Conservation (phyloP, 306 rosid genomes). For the Corylus heterophylla region DNA sequence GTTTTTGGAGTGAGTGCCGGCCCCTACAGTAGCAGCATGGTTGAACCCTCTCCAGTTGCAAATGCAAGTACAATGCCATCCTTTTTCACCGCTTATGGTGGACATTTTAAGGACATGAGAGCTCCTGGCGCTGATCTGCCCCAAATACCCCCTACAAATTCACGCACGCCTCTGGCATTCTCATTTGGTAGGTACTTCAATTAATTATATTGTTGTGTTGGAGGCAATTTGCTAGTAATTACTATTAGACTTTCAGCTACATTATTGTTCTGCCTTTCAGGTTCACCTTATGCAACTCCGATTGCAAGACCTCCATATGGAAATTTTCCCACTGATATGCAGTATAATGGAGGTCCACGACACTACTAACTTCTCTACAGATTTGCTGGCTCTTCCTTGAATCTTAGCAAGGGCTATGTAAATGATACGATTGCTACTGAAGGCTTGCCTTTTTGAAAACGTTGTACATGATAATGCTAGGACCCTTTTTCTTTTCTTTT, state of each 20-base stretch:
- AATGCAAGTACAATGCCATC: constrained; percentile 18
- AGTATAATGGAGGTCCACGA: constrained; percentile 32
- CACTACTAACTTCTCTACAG: constrained; percentile 20
- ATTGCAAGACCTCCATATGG: constrained; percentile 32
- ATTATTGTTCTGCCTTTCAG: constrained; percentile 36
- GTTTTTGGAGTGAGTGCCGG: constrained; percentile 14
- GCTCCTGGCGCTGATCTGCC: constrained; percentile 7
- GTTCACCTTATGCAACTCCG: constrained; percentile 34
- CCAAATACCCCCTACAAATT: constrained; percentile 3
- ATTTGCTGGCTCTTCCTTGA: constrained; percentile 12
- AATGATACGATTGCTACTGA: background rate
- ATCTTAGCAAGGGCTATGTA: background rate
- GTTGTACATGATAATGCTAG: background rate
- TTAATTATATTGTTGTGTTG: background rate
- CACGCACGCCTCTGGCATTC: constrained; percentile 5
- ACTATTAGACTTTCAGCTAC: background rate
- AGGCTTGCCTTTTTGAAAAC: background rate
- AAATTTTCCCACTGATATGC: constrained; percentile 26
- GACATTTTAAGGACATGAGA: constrained; percentile 21
- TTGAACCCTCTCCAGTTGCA: constrained; percentile 24
- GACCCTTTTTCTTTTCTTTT: background rate
- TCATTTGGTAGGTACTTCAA: constrained; percentile 23
- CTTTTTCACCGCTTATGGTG: background rate
- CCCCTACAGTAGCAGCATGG: constrained; percentile 24
- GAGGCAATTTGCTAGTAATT: background rate